Evolutionary conservation across 2,329 filamentous ascomycete species (phyloP), one percentile per base, ranked within the genome.

Genomic region (Alternaria burnsii): DNA sequence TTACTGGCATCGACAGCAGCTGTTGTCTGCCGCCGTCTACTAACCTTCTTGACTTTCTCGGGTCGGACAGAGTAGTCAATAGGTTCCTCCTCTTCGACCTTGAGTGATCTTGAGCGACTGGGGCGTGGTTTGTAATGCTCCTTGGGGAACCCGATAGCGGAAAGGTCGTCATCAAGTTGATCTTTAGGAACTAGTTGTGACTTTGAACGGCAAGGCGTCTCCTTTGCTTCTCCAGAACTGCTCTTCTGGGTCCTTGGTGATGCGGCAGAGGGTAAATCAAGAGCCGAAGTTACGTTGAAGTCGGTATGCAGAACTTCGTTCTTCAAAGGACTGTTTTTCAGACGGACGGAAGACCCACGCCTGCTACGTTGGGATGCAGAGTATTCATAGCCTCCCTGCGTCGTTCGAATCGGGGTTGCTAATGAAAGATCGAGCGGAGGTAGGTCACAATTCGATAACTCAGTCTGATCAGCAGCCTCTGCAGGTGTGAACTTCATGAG

Each of bases 111-210:
- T 24, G 77, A 78, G 12, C 76, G 75, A 55, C 72, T 78, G 11
- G 76, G 76, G 10, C 75, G 72, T 32, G 77, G 75, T 36, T 75
- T 74, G 52, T 78, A 79, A 52, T 71, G 65, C 59, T 79, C 76
- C 63, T 66, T 65, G n/a, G 69, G 71, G 8, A 76, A 43, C 9
- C 65, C 71, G 14, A 75, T 67, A 5, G 52, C 60, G 5, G 57
- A 34, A 3, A 70, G 48, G 32, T 75, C 70, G 52, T 78, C 75
- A 20, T 76, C 72, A 26, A 69, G 71, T 10, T 28, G 54, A 10
- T 41, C 26, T 0, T 3, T 36, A 8, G 30, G 26, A 4, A 32
- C 44, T 24, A 53, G 34, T 63, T 44, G 57, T 28, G 34, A 62
- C 14, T 63, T 65, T 18, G 38, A 44, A 7, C 43, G 50, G 24